phyloP scores from a whole-genome alignment of 495 filamentous ascomycete genomes.

The Xylaria bambusicola region DNA sequence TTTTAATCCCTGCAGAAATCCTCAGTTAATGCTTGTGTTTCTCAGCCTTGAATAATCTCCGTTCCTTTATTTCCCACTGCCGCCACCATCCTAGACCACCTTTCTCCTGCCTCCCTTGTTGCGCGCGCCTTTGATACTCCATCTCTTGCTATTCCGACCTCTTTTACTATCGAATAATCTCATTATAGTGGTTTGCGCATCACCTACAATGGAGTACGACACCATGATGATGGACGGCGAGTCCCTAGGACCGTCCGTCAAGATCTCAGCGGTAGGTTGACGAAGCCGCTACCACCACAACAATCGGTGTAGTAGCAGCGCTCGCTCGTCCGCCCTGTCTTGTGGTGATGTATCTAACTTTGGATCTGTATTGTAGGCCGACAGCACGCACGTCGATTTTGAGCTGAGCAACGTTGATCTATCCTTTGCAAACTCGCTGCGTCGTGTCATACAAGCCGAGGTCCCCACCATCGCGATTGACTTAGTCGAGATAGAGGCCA shows the following conservation, averaged over 20 bases:
- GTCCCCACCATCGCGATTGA: slow-evolving; percentile 95
- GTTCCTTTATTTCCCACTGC: slow-evolving; percentile 35
- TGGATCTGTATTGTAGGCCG: slow-evolving; percentile 53
- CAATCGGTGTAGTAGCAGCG: slow-evolving; percentile 4
- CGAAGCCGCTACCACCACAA: not conserved
- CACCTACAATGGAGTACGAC: slow-evolving; percentile 64
- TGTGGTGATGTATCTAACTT: slow-evolving; percentile 12
- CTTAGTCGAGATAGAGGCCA: slow-evolving; percentile 86
- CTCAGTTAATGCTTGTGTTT: not conserved
- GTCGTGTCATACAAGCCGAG: slow-evolving; percentile 89
- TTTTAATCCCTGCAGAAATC: not conserved
- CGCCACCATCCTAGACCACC: not conserved
- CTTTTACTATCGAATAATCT: slow-evolving; percentile 1
- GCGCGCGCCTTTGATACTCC: not conserved
- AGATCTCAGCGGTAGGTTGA: slow-evolving; percentile 65
- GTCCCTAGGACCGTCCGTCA: slow-evolving; percentile 65
- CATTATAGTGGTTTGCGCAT: not conserved
- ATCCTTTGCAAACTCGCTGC: slow-evolving; percentile 90
- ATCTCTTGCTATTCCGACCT: not conserved
- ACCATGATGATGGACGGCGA: slow-evolving; percentile 62
- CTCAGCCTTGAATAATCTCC: slow-evolving; percentile 36
- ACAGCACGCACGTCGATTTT: slow-evolving; percentile 74
- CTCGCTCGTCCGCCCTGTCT: not conserved
- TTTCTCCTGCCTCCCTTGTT: not conserved
- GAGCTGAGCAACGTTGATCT: slow-evolving; percentile 77